Evolutionary conservation across 1,284 basidiomycete species (phyloP).

Genomic region (Tilletia caries): DNA sequence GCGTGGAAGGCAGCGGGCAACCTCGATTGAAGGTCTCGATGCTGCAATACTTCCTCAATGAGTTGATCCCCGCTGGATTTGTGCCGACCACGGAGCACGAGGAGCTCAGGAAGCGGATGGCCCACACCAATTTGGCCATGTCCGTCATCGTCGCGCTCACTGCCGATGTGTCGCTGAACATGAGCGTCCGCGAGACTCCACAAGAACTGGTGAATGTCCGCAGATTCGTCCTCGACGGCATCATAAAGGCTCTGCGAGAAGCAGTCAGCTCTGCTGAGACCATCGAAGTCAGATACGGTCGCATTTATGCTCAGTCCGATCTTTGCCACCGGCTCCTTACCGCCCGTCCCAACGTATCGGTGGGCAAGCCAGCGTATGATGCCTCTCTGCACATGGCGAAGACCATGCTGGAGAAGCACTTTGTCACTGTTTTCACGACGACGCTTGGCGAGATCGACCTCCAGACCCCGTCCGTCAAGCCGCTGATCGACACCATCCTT

Average conservation of each 20-base stretch:
- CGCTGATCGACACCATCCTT: constrained; percentile 78
- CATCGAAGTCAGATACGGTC: constrained; percentile 77
- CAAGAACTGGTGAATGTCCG: constrained; percentile 74
- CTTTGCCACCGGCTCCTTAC: constrained; percentile 83
- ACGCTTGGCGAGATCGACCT: constrained; percentile 90
- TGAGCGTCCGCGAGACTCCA: constrained; percentile 65
- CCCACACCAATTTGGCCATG: constrained; percentile 69
- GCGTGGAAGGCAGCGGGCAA: neutral
- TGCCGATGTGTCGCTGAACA: constrained; percentile 67
- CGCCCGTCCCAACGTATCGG: constrained; percentile 63
- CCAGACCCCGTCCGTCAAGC: constrained; percentile 87
- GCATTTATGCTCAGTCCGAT: constrained; percentile 80
- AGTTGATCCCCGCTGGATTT: constrained; percentile 52
- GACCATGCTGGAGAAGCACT: constrained; percentile 97
- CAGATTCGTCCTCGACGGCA: constrained; percentile 82
- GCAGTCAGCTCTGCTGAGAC: constrained; percentile 63
- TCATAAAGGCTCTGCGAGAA: constrained; percentile 84
- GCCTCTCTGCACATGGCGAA: constrained; percentile 87
- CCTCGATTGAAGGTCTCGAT: constrained; percentile 18
- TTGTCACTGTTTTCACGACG: constrained; percentile 80
- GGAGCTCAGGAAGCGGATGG: constrained; percentile 51
- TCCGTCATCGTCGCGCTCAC: constrained; percentile 87
- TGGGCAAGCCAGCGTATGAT: constrained; percentile 63
- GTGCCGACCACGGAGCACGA: constrained; percentile 34
- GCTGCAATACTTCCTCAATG: constrained; percentile 41